phyloP scores from a whole-genome alignment of 2,329 filamentous ascomycete genomes.

The Aureobasidium sp. region DNA sequence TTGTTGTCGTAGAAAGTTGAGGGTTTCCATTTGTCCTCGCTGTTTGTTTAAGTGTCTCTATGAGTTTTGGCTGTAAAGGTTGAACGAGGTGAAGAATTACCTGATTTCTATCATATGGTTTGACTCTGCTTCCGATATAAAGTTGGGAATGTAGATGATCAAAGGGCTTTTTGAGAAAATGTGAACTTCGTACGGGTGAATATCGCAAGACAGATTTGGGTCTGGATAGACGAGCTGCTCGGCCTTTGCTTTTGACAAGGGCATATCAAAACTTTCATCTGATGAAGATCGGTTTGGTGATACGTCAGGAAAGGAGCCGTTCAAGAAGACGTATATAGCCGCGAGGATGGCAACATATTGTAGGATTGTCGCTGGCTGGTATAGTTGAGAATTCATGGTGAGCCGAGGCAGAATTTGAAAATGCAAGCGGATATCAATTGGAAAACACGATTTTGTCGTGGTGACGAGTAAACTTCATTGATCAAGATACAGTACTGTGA shows the following conservation, averaged over 20 bases:
- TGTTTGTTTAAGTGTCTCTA: conserved; percentile 17
- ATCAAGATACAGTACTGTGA: too few relatives aligned
- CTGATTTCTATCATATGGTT: conserved; percentile 47
- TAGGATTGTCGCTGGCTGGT: conserved; percentile 24
- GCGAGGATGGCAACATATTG: conserved; percentile 28
- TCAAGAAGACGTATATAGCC: conserved; percentile 29
- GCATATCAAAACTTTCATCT: conserved; percentile 17
- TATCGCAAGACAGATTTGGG: conserved; percentile 31
- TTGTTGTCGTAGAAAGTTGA: conserved; percentile 49
- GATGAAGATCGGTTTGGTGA: background rate
- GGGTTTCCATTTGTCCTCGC: conserved; percentile 43
- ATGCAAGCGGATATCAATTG: background rate
- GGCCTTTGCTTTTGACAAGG: conserved; percentile 28
- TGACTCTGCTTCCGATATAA: conserved; percentile 44
- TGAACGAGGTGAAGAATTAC: conserved; percentile 37
- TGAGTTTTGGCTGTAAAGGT: too few relatives aligned
- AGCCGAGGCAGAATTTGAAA: background rate
- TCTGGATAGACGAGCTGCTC: conserved; percentile 36
- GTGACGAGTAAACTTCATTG: background rate
- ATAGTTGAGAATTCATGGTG: background rate
- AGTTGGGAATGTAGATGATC: conserved; percentile 53
- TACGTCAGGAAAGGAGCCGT: conserved; percentile 20
- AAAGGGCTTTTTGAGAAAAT: conserved; percentile 49
- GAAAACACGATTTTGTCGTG: too few relatives aligned
- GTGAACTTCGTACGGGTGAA: conserved; percentile 38